These are phyloP conservation scores for Cladosporium cucumerinum DNA, from an alignment of 2,329 filamentous ascomycete genomes.

Conservation along the genomic window DNA sequence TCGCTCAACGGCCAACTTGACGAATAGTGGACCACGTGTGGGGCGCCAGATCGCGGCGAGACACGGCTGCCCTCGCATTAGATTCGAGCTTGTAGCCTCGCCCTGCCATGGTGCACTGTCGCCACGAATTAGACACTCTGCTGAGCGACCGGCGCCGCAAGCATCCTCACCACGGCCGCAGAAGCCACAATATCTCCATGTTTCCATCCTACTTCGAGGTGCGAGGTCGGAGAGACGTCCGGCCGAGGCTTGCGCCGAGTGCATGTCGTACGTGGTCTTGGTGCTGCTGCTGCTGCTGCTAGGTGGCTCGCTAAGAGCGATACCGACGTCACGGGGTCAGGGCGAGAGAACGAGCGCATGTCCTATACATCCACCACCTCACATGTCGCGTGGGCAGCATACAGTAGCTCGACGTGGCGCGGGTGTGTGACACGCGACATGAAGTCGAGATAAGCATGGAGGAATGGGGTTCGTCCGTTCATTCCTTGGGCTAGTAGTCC, in stretches of 20 bases:
- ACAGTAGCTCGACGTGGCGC: neutral
- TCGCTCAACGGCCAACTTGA: slow-evolving; percentile 8
- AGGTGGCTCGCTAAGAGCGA: neutral
- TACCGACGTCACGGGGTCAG: slow-evolving; percentile 8
- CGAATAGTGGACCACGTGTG: slow-evolving; percentile 4
- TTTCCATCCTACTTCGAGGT: neutral
- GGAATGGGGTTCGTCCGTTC: slow-evolving; percentile 13
- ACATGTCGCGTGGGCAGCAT: neutral
- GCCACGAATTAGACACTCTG: neutral
- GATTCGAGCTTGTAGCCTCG: slow-evolving; percentile 5
- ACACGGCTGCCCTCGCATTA: slow-evolving; percentile 14
- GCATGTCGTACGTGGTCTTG: neutral
- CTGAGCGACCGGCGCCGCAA: neutral
- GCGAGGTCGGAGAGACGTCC: neutral
- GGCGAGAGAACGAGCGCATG: neutral
- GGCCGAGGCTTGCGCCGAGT: neutral
- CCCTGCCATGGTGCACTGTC: neutral
- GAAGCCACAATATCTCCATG: neutral
- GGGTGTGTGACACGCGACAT: slow-evolving; percentile 13
- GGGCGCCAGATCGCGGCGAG: slow-evolving; percentile 7
- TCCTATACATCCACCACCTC: neutral
- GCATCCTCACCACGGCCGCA: neutral
- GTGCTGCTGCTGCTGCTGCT: neutral
- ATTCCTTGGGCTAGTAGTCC: slow-evolving; percentile 13
- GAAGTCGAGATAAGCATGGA: slow-evolving; percentile 15